Percentiles rank a stretch among this genome's conserved stretches.
Conservation (phyloP, 2,329 filamentous ascomycete genomes). For the Cercospora brassicicola region DNA sequence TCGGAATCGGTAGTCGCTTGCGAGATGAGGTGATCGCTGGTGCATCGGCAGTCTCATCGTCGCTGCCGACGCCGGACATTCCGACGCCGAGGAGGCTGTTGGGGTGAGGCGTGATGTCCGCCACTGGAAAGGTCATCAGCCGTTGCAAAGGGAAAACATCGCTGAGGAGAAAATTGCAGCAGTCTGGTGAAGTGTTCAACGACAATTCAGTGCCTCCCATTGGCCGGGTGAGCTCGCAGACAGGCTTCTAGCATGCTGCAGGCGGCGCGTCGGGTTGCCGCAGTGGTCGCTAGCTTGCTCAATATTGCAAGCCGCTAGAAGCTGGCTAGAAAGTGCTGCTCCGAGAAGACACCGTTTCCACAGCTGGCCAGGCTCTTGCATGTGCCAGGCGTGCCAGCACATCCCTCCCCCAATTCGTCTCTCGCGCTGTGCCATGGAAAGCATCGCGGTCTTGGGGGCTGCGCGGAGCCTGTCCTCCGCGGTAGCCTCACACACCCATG, state of each 20-base stretch:
- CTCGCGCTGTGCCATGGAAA: not conserved
- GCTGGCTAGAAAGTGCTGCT: conserved; percentile 4
- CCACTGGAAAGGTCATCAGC: not conserved
- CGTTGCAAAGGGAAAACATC: not conserved
- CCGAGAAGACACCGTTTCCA: conserved; percentile 3
- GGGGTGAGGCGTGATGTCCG: not conserved
- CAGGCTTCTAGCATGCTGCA: not conserved
- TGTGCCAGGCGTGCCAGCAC: conserved; percentile 4
- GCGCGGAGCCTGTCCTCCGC: not conserved
- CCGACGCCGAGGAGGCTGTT: not conserved
- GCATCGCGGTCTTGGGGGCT: not conserved
- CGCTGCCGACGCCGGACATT: not conserved
- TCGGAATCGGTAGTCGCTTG: not conserved
- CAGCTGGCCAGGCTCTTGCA: conserved; percentile 3
- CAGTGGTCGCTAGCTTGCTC: conserved; percentile 1
- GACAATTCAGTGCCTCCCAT: not conserved
- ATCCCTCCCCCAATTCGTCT: not conserved
- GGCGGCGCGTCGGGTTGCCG: conserved; percentile 4
- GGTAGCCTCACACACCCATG: not conserved
- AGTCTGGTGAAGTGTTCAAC: not conserved
- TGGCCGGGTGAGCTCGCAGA: not conserved
- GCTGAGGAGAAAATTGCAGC: not conserved
- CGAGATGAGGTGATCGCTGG: not conserved
- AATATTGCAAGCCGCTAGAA: conserved; percentile 3
- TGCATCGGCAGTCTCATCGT: not conserved